These are phyloP conservation scores for Striga asiatica DNA, from an alignment of 257 asterid species.

Conservation along the genomic window DNA sequence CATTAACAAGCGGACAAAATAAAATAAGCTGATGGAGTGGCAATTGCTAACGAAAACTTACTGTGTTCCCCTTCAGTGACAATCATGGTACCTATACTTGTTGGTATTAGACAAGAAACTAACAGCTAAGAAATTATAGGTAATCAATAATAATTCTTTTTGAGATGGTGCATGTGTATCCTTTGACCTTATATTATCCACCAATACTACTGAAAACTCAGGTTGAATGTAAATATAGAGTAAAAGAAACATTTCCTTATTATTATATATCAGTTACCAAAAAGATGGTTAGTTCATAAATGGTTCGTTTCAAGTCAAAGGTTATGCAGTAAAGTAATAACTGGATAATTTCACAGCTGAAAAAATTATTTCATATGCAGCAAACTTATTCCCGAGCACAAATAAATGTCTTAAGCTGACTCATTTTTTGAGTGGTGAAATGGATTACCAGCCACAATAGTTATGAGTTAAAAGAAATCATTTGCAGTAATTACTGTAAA, in stretches of 20 bases:
- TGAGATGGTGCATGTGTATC: not conserved
- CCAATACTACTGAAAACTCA: not conserved
- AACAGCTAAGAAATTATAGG: no score
- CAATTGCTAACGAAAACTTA: not conserved
- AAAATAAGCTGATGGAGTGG: not conserved
- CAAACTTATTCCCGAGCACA: not conserved
- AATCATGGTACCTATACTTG: not conserved
- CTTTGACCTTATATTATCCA: not conserved
- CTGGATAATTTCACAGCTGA: not conserved
- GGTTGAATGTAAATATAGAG: not conserved
- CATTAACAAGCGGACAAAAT: not conserved
- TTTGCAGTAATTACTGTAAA: not conserved
- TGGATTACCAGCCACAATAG: conserved; percentile 1
- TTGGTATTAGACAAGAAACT: not conserved
- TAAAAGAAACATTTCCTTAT: not conserved
- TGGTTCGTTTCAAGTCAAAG: conserved; percentile 6
- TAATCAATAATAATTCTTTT: not conserved
- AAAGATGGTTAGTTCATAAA: not conserved
- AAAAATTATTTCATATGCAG: not conserved
- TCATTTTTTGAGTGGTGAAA: not conserved
- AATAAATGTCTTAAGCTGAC: not conserved
- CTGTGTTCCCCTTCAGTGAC: not conserved
- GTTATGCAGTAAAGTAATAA: not conserved
- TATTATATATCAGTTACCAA: not conserved
- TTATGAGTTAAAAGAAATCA: not conserved